Conservation (phyloP, 805 yeast genomes). For the Yamadazyma phyllophila region DNA sequence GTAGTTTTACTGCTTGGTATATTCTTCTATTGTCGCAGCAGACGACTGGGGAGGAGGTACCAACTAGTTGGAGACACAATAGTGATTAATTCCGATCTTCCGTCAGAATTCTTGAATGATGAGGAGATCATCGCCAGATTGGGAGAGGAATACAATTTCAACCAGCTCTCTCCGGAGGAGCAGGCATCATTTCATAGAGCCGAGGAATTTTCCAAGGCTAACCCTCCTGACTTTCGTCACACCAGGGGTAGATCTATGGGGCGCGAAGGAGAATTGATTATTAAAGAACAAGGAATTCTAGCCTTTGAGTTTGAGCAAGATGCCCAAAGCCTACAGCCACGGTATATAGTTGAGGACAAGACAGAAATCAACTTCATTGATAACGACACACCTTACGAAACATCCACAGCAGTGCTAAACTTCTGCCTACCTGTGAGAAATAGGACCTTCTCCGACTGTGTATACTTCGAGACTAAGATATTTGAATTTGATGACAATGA, state of each 20-base stretch:
- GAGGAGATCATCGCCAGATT: conserved; percentile 35
- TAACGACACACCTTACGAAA: conserved; percentile 39
- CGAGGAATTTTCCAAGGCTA: conserved; percentile 29
- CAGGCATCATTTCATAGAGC: conserved; percentile 35
- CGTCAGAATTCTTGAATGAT: conserved; percentile 39
- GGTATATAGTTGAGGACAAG: conserved; percentile 38
- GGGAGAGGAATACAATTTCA: conserved; percentile 37
- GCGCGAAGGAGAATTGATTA: conserved; percentile 25
- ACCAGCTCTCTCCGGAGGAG: conserved; percentile 40
- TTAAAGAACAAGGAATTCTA: conserved; percentile 36
- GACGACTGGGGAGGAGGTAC: not conserved
- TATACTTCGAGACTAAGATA: conserved; percentile 60
- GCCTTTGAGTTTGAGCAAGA: conserved; percentile 44
- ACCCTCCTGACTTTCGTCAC: conserved; percentile 33
- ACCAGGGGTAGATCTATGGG: conserved; percentile 33
- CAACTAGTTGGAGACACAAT: not conserved
- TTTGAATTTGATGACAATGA: conserved; percentile 27
- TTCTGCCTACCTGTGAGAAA: conserved; percentile 37
- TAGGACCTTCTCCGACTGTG: conserved; percentile 35
- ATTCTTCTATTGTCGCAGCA: not conserved
- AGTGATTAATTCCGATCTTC: conserved; percentile 17
- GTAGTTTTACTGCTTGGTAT: not conserved
- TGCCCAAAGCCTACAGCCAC: conserved; percentile 25
- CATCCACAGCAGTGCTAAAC: conserved; percentile 39
- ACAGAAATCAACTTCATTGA: conserved; percentile 37